A percentile compares a stretch with the other conserved stretches of the same genome.
These are phyloP conservation scores for Didymella pomorum DNA, from an alignment of 2,329 filamentous ascomycete species.

Conservation along the genomic window DNA sequence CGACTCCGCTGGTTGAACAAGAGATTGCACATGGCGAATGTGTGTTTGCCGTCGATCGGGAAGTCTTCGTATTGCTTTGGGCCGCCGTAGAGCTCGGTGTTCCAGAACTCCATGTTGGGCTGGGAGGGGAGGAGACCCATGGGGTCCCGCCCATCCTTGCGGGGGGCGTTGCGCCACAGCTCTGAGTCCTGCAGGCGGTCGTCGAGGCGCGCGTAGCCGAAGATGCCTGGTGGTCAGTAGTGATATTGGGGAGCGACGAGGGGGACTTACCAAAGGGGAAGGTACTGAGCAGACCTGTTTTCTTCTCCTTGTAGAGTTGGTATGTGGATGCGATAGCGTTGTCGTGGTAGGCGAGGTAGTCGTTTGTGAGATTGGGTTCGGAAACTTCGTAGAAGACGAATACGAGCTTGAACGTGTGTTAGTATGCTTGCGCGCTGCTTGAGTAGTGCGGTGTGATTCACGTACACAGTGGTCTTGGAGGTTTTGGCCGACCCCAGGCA, in stretches of 20 bases:
- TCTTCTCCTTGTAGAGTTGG: constrained; percentile 65
- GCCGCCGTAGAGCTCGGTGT: constrained; percentile 68
- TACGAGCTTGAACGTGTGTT: constrained; percentile 41
- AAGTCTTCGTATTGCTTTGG: constrained; percentile 65
- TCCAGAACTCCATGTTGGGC: constrained; percentile 70
- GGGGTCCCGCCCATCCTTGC: constrained; percentile 61
- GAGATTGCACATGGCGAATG: constrained; percentile 66
- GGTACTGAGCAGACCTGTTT: constrained; percentile 65
- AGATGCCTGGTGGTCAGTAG: constrained; percentile 45
- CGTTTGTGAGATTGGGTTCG: constrained; percentile 64
- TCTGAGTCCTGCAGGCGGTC: constrained; percentile 64
- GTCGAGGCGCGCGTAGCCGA: constrained; percentile 69
- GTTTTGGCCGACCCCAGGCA: constrained; percentile 70
- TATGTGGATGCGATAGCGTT: constrained; percentile 61
- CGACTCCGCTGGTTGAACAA: constrained; percentile 66
- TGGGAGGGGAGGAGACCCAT: constrained; percentile 67
- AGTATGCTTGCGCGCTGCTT: not conserved
- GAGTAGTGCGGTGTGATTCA: too few relatives aligned
- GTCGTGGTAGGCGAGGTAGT: constrained; percentile 65
- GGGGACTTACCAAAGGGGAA: constrained; percentile 63
- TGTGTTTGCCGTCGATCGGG: constrained; percentile 62
- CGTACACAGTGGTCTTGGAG: constrained; percentile 68
- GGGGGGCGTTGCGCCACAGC: constrained; percentile 62
- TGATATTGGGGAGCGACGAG: too few relatives aligned
- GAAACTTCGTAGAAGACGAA: constrained; percentile 69